These are phyloP conservation scores for Mycena galopus DNA, from an alignment of 768 basidiomycete genomes.

Conservation along the genomic window DNA sequence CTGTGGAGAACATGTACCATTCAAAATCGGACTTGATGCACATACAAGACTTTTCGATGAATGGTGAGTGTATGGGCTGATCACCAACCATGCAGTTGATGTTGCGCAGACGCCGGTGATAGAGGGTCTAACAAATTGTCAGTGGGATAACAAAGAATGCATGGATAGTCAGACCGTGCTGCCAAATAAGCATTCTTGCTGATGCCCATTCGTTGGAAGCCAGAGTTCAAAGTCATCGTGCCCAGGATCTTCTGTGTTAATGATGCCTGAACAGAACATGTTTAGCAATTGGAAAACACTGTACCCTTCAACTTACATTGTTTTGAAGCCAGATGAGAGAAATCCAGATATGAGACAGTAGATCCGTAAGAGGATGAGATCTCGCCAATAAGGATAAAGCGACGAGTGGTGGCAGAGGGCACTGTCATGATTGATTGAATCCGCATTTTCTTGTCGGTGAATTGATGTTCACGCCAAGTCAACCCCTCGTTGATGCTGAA, in stretches of 20 bases:
- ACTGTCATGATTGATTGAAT: conserved; percentile 89
- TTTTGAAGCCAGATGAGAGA: conserved; percentile 77
- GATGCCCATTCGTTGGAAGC: conserved; percentile 90
- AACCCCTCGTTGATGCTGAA: conserved; percentile 93
- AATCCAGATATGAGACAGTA: conserved; percentile 90
- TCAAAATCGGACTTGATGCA: conserved; percentile 89
- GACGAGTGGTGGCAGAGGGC: conserved; percentile 88
- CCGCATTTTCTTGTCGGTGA: conserved; percentile 78
- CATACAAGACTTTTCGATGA: conserved; percentile 75
- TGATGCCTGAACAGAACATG: conserved; percentile 76
- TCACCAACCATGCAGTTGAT: conserved; percentile 88
- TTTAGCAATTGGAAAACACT: too few species aligned
- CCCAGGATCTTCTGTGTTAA: conserved; percentile 77
- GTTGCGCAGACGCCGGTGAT: conserved; percentile 87
- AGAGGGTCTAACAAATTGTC: conserved; percentile 73
- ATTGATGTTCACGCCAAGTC: conserved; percentile 89
- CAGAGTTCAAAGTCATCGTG: conserved; percentile 97
- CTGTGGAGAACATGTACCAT: conserved; percentile 79
- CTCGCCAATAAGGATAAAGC: conserved; percentile 87
- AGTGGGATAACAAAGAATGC: background rate
- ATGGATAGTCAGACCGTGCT: conserved; percentile 74
- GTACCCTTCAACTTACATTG: too few species aligned
- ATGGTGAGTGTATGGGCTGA: conserved; percentile 61
- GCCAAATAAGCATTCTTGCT: conserved; percentile 91
- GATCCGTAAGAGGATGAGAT: conserved; percentile 62